Evolutionary conservation across 805 yeast genomes (phyloP), one percentile per base, ranked within the genome.

Genomic region (Huiozyma sinensis): DNA sequence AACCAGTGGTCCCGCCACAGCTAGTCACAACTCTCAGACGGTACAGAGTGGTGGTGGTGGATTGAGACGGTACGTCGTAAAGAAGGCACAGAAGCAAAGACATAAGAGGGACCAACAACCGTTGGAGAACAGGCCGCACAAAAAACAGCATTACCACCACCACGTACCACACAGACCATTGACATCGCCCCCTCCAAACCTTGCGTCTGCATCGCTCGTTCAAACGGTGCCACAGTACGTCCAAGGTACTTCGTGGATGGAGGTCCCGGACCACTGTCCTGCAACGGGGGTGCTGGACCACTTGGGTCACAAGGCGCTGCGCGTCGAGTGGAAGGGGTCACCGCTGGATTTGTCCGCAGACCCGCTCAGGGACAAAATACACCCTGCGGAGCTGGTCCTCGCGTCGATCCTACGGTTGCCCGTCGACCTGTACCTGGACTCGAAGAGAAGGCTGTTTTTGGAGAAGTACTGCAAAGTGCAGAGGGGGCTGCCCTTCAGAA

Each of bases 281-380:
- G 70, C 83, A 13, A 52, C 76, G 10, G 55, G 69, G 2, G 70
- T 83, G 1, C 68, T 89, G 49, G 94, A 95, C 5, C 39, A 43
- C 7, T 76, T 69, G 50, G 80, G 78, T 55, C 67, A 73, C 45
- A 79, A 82, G 66, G 79, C 86, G 51, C 70, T 89, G 53, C 82
- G 82, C 58, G 84, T 94, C 33, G 97, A 90, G 63, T 90, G 98
- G 98, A 90, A 89, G 67, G 98, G 97, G 8, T 95, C 88, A 55
- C 95, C 97, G 33, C 88, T 90, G 96, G 94, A 85, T 62, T 72
- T 90, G 45, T 71, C 81, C 12, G 56, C 64, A 31, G 97, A 92
- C 64, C 94, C 95, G 17, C 73, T 85, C 52, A 64, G 74, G 41
- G 66, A 67, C 39, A 73, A 80, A 54, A 71, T 92, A 51, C 97